Evolutionary conservation across 768 basidiomycete genomes (phyloP), one percentile per base, ranked within the genome.

Genomic region (Lentinus brumalis): DNA sequence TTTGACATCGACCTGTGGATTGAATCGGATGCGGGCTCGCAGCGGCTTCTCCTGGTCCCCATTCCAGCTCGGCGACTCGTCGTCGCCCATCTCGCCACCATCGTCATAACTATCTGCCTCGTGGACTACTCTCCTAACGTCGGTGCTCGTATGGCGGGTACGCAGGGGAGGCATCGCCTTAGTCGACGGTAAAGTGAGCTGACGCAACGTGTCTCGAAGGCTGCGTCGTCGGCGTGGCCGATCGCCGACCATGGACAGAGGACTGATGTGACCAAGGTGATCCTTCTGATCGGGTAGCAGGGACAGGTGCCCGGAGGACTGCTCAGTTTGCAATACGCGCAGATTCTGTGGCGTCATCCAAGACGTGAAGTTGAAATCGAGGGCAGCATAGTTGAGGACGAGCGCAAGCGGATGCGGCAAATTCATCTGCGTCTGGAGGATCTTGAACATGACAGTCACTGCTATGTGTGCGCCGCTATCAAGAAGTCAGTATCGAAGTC

Each of bases 351-450:
- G 86, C 0, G 91, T 83, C 93, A 95, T 94, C 96, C 96, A 98
- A 21, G 95, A 96, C 0, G 94, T 94, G 69, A 96, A 98, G 73
- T 98, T 98, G 78, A 99, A 98, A 73, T 98, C 96, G 47, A 98
- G 82, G 29, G 91, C 91, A 0, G 96, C 86, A 74, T 98, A 99
- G 66, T 86, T 93, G 56, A 96, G 83, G 31, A 97, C 87, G 59
- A 98, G 79, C 1, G 91, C 91, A 41, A 89, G 76, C 1, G 97
- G 97, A 16, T 83, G 79, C 1, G 88, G 90, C 35, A 96, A 78
- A 31, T 70, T 50, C 65, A 73, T 53, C 72, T 84, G 61, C 76
- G 79, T 74, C 53, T 98, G 94, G 44, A 98, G 77, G 40, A 95
- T 84, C 76, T 88, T 92, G 75, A 93, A 79, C 72, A 97, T 85